Evolutionary conservation across 108 stramenopile genomes (phyloP), one percentile per base, ranked within the genome.

Genomic region (Cyclotella atomus): DNA sequence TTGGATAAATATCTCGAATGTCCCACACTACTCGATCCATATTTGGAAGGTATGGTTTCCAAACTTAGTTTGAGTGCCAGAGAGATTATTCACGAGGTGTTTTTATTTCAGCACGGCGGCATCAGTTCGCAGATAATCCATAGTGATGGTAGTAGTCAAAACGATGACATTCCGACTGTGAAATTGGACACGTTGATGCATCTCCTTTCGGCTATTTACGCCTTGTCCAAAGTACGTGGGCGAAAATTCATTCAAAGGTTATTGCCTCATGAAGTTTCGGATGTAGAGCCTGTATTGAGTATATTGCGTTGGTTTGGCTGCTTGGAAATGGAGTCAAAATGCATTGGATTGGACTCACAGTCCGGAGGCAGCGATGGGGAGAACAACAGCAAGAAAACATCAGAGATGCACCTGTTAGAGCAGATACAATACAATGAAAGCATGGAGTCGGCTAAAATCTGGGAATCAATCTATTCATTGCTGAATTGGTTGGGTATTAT

Each of bases 401-500:
- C 46, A 8, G 66, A 23, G 21, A 64, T 83, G 44, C 28, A 65
- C 55, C 19, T 38, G 27, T 82, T 73, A 46, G 82, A 83, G 65
- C 21, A 25, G 35, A 62, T 49, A 59, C 50, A 65, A 62, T 70
- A 76, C 9, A 30, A n/a, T 4, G 38, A 21, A 2, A 60, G 57
- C 70, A 23, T 47, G 10, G 74, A 67, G 10, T 86, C 83, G 49
- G 75, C 87, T 21, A 68, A 91, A 46, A 59, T 71, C 5, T 99
- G 99, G 99, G 93, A 97, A 83, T 89, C 93, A 12, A 68, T 95
- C 0, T 98, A 98, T 76, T 67, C 84, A n/a, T 76, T 98, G n/a
- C 86, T 98, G 80, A 87, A 96, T 45, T 99, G 99, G 99, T 74
- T 99, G 82, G 87, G 84, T 25, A 95, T 97, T 64, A 81, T 99